Percentiles rank a stretch among this genome's conserved stretches.
Evolutionary conservation across 345 rosid genomes (phyloP).

Genomic region (Erucastrum elatum): DNA sequence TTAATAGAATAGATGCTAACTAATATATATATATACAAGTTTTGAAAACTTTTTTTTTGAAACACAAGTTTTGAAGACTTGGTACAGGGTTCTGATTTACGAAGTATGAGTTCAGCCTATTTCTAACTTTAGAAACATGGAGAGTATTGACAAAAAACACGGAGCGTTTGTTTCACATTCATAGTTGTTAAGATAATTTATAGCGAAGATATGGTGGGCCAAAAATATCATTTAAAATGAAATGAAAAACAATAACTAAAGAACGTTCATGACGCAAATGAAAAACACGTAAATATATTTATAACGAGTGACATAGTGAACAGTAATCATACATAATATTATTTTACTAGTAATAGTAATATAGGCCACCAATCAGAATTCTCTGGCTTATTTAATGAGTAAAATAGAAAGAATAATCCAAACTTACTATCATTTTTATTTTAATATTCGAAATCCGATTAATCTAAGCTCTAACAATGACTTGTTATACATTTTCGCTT

Average conservation of each 20-base stretch:
- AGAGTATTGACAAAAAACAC: constrained; percentile 9
- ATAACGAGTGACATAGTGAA: constrained; percentile 35
- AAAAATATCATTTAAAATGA: constrained; percentile 16
- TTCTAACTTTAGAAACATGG: constrained; percentile 13
- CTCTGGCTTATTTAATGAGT: background rate
- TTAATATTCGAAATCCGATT: background rate
- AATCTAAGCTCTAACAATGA: background rate
- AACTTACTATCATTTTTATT: constrained; percentile 10
- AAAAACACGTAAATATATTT: constrained; percentile 38
- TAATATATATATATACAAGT: background rate
- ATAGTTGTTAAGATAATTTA: constrained; percentile 22
- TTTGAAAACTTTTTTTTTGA: background rate
- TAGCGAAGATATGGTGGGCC: constrained; percentile 38
- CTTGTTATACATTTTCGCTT: background rate
- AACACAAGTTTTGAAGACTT: background rate
- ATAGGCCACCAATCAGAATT: constrained; percentile 37
- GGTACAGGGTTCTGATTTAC: constrained; percentile 1
- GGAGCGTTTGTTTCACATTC: constrained; percentile 31
- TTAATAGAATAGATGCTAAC: constrained; percentile 8
- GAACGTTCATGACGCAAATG: constrained; percentile 39
- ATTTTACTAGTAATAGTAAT: constrained; percentile 19
- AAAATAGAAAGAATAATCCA: constrained; percentile 8
- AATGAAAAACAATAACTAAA: constrained; percentile 10
- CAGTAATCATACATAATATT: constrained; percentile 23
- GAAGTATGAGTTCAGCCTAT: constrained; percentile 13